Conservation (phyloP, 2,329 filamentous ascomycete genomes). For the Orbilia ellipsospora region DNA sequence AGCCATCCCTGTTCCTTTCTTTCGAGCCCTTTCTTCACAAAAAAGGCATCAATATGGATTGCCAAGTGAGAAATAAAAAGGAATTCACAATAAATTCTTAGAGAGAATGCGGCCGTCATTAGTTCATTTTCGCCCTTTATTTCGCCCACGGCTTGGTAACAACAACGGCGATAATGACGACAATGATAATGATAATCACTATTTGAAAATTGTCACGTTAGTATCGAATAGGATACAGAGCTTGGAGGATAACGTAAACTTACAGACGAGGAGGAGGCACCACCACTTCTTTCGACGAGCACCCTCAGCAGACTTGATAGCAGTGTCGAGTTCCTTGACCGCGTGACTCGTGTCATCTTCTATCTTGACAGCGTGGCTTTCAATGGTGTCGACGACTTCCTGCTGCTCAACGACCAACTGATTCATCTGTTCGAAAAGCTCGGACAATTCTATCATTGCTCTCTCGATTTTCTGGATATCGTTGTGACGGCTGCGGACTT, state of each 20-base stretch:
- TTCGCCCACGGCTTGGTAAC: slow-evolving; percentile 55
- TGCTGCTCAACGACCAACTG: slow-evolving; percentile 88
- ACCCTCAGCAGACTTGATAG: slow-evolving; percentile 74
- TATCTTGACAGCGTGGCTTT: slow-evolving; percentile 86
- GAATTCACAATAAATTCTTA: not conserved
- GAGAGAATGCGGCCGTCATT: slow-evolving; percentile 16
- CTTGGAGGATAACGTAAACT: slow-evolving; percentile 12
- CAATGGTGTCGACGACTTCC: slow-evolving; percentile 79
- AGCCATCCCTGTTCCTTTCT: slow-evolving; percentile 15
- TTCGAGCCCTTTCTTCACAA: not conserved
- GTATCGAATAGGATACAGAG: slow-evolving; percentile 17
- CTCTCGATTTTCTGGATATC: slow-evolving; percentile 92
- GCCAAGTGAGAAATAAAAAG: not conserved
- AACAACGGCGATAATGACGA: slow-evolving; percentile 55
- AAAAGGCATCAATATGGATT: slow-evolving; percentile 2
- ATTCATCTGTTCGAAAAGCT: slow-evolving; percentile 91
- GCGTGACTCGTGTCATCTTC: slow-evolving; percentile 83
- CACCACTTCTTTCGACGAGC: slow-evolving; percentile 81
- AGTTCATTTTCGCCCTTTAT: slow-evolving; percentile 32
- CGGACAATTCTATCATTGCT: slow-evolving; percentile 85
- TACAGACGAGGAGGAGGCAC: slow-evolving; percentile 48
- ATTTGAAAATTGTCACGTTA: slow-evolving; percentile 10
- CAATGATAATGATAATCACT: slow-evolving; percentile 57
- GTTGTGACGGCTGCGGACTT: slow-evolving; percentile 83
- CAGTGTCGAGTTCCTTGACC: slow-evolving; percentile 75